phyloP scores from a whole-genome alignment of 23 red algal species.

The Gracilaria caudata region DNA sequence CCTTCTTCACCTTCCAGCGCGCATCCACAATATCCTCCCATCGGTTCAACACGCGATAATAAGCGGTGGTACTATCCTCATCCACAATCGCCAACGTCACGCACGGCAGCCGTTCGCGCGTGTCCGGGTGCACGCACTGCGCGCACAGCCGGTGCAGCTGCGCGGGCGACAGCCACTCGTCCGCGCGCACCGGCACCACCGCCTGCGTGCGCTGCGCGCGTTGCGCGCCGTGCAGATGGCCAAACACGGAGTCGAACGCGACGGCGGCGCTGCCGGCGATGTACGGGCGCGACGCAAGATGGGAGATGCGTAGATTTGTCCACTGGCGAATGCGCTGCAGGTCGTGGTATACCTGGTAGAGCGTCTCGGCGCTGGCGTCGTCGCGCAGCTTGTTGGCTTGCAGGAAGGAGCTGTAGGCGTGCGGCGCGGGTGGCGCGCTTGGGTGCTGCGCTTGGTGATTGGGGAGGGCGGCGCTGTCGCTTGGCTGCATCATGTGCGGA shows the following conservation, averaged over 20 bases:
- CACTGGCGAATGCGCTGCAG: conserved; percentile 69
- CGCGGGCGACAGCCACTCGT: conserved; percentile 4
- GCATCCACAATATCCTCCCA: conserved; percentile 49
- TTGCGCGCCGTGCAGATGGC: background rate
- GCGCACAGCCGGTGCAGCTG: conserved; percentile 31
- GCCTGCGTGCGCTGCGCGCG: conserved; percentile 42
- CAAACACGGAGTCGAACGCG: conserved; percentile 66
- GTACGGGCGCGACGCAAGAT: conserved; percentile 32
- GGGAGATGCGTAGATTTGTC: conserved; percentile 42
- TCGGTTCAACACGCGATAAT: conserved; percentile 67
- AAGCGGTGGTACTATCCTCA: conserved; percentile 86
- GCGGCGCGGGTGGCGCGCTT: background rate
- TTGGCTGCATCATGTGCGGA: too few relatives aligned
- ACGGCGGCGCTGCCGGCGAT: conserved; percentile 31
- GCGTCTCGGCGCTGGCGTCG: conserved; percentile 9
- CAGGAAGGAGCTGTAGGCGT: conserved; percentile 11
- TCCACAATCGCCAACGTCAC: conserved; percentile 80
- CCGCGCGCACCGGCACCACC: conserved; percentile 51
- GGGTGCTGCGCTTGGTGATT: background rate
- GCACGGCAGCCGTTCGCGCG: conserved; percentile 30
- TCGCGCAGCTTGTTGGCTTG: conserved; percentile 20
- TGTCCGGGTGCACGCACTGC: conserved; percentile 45
- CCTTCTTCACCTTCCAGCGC: conserved; percentile 55
- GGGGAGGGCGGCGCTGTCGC: background rate
- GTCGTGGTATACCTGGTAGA: conserved; percentile 83